phyloP scores from a whole-genome alignment of 345 rosid genomes.

The Bruguiera gymnorhiza region DNA sequence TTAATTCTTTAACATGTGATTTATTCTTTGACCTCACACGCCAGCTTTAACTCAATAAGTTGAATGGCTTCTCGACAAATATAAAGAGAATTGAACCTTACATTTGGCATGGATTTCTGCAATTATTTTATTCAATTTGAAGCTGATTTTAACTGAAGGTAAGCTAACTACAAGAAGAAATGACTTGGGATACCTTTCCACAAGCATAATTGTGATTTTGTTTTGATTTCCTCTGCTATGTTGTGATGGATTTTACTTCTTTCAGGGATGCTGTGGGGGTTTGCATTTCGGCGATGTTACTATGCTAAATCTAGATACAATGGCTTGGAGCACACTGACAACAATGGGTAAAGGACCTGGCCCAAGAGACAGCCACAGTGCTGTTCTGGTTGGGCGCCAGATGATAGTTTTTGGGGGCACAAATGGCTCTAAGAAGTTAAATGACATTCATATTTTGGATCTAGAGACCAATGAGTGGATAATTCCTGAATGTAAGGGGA shows the following conservation, averaged over 20 bases:
- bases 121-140: too few relatives aligned
- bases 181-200: background rate
- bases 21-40: too few relatives aligned
- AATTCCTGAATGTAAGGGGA: constrained; percentile 43
- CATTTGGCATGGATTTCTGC: too few relatives aligned
- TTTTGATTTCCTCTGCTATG: too few relatives aligned
- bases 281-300: constrained; percentile 66
- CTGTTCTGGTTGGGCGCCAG: constrained; percentile 48
- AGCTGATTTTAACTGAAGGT: too few relatives aligned
- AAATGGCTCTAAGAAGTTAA: constrained; percentile 65
- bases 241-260: background rate
- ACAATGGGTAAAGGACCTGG: constrained; percentile 70
- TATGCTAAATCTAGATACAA: constrained; percentile 43
- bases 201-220: background rate
- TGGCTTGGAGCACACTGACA: constrained; percentile 50
- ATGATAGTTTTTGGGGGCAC: constrained; percentile 80
- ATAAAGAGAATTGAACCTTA: too few relatives aligned
- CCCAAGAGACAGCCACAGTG: constrained; percentile 75
- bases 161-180: background rate
- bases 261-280: constrained; percentile 76
- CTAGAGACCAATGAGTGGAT: constrained; percentile 55
- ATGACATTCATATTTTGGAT: constrained; percentile 61
- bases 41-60: too few relatives aligned
- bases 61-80: too few relatives aligned
- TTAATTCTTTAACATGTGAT: too few relatives aligned